These are phyloP conservation scores for Batkoa obscura DNA, from an alignment of 371 early-diverging fungal species.

Conservation along the genomic window DNA sequence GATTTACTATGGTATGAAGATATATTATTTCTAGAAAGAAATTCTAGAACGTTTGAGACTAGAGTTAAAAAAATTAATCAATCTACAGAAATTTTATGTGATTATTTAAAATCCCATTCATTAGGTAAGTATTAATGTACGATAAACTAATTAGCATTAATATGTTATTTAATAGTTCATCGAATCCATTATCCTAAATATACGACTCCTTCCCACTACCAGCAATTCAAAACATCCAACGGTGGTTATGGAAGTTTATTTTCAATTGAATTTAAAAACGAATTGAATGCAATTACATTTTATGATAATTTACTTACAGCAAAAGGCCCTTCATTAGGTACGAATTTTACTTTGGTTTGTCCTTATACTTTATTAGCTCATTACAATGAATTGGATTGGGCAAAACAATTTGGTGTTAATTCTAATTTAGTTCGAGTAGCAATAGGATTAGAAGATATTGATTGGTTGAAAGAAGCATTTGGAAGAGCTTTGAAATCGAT, in stretches of 20 bases:
- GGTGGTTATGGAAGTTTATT: constrained; percentile 83
- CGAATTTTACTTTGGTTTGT: constrained; percentile 85
- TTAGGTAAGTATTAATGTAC: constrained; percentile 26
- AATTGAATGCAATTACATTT: constrained; percentile 40
- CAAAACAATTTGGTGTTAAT: constrained; percentile 56
- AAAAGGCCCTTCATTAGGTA: constrained; percentile 91
- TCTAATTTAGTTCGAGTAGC: constrained; percentile 64
- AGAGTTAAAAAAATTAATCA: constrained; percentile 53
- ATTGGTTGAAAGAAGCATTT: constrained; percentile 17
- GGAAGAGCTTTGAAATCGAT: not conserved
- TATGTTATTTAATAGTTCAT: constrained; percentile 21
- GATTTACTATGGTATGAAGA: constrained; percentile 84
- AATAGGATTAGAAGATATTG: constrained; percentile 66
- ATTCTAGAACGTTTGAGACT: constrained; percentile 64
- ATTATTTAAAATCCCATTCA: constrained; percentile 37
- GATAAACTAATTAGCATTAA: not conserved
- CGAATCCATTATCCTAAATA: constrained; percentile 73
- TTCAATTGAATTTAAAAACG: constrained; percentile 47
- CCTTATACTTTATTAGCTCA: constrained; percentile 93
- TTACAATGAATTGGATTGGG: constrained; percentile 85
- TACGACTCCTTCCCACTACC: constrained; percentile 40
- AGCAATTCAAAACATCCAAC: constrained; percentile 23
- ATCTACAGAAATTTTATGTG: constrained; percentile 61
- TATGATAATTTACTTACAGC: constrained; percentile 60
- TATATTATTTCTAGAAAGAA: constrained; percentile 81